phyloP scores from a whole-genome alignment of 176 grass and related monocot species.

The Oryza punctata region DNA sequence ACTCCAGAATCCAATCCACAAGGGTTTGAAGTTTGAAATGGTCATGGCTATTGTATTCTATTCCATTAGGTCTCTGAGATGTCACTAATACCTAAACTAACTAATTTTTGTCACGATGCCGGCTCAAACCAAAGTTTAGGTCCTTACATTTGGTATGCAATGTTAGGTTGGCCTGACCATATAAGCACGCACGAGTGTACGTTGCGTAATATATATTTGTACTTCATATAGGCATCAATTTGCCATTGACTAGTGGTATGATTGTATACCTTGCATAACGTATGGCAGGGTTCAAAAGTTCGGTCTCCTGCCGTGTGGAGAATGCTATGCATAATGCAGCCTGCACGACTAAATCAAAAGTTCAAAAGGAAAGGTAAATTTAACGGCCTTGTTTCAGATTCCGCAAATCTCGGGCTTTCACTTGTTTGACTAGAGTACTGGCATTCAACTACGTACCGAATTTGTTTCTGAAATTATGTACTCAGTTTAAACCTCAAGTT shows the following conservation, averaged over 20 bases:
- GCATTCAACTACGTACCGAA: no score
- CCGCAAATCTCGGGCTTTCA: neutral
- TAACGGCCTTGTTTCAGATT: neutral
- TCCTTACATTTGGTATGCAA: neutral
- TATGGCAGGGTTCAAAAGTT: neutral
- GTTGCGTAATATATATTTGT: neutral
- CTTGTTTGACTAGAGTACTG: neutral
- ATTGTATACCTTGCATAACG: neutral
- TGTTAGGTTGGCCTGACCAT: slow-evolving; percentile 2
- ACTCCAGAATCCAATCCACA: neutral
- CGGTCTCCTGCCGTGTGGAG: neutral
- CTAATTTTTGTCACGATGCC: slow-evolving; percentile 9
- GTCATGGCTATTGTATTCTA: neutral
- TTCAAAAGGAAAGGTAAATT: neutral
- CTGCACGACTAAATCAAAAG: neutral
- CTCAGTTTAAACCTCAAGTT: no score
- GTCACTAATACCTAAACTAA: slow-evolving; percentile 33
- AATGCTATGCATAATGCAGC: neutral
- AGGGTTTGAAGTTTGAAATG: neutral
- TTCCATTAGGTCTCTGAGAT: slow-evolving; percentile 16
- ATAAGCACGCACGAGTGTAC: neutral
- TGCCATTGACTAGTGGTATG: neutral
- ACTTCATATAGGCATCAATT: neutral
- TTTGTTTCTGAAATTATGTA: no score
- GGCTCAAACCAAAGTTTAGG: neutral